Percentiles rank a stretch among this genome's conserved stretches.
phyloP scores from a whole-genome alignment of 495 filamentous ascomycete species.

The Hyaloscypha hepaticicola region DNA sequence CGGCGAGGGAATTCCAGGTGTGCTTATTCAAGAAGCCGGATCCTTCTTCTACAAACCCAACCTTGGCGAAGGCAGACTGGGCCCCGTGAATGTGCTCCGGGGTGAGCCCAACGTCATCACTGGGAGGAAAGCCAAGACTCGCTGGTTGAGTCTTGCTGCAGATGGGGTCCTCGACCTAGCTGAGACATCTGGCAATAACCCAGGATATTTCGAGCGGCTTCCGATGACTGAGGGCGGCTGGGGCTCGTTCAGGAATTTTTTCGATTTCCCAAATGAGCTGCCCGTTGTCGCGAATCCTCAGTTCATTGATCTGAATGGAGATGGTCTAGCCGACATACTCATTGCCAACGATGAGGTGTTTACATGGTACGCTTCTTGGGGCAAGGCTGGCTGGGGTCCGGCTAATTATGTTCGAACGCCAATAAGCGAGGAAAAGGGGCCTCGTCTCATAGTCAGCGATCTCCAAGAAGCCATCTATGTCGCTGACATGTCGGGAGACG shows the following conservation, averaged over 20 bases:
- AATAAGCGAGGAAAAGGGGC: conserved; percentile 12
- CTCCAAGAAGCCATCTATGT: conserved; percentile 11
- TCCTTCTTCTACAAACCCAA: conserved; percentile 20
- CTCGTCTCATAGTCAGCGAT: conserved; percentile 12
- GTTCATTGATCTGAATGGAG: conserved; percentile 34
- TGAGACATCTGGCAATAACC: too few relatives aligned
- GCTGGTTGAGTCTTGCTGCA: too few relatives aligned
- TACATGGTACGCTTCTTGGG: conserved; percentile 26
- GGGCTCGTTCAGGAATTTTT: not conserved
- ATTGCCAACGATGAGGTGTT: conserved; percentile 20
- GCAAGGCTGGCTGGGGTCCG: conserved; percentile 2
- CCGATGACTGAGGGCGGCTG: not conserved
- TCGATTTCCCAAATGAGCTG: too few relatives aligned
- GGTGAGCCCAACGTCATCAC: too few relatives aligned
- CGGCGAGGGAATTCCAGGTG: conserved; percentile 34
- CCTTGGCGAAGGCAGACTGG: conserved; percentile 1
- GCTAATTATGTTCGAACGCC: not conserved
- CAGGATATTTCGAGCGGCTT: too few relatives aligned
- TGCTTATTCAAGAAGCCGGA: conserved; percentile 19
- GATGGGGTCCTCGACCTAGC: too few relatives aligned
- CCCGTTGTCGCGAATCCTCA: conserved; percentile 6
- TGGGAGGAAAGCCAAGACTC: too few relatives aligned
- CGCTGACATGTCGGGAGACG: conserved; percentile 39
- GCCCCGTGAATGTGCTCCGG: too few relatives aligned
- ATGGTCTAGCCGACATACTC: conserved; percentile 33